Evolutionary conservation across 495 filamentous ascomycete genomes (phyloP), one percentile per base, ranked within the genome.

Genomic region (Oidiodendron maius): DNA sequence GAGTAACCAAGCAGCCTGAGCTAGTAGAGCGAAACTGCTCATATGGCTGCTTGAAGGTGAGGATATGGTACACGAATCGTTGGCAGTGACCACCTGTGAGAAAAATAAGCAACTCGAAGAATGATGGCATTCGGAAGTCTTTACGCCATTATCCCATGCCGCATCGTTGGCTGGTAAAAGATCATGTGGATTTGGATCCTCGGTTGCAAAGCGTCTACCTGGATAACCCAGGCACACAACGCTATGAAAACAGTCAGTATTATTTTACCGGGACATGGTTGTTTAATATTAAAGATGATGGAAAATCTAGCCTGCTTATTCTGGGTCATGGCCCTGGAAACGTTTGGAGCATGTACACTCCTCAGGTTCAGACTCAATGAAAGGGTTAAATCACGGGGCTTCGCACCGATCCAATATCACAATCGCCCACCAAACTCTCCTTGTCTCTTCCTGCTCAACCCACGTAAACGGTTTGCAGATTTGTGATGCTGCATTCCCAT

Each of bases 401-500:
- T 6, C 46, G 6, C 18, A 70, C 61, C 66, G 52, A 43, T 77
- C 74, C 11, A 77, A 58, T 17, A 76, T 61, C 36, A 74, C 64
- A 15, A 75, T 59, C 8, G 55, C 64, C 74, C 74, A 77, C 73
- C 72, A 75, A 4, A 66, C 60, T 35, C 74, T 41, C n/a, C 64
- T 54, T 6, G 64, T 44, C 52, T 79, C 74, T 47, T 77, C 73
- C 2, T 63, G 51, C 44, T 79, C 74, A 0, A 68, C 68, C 72
- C 67, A 72, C 2, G 65, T 67, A 13, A 55, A 50, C 47, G 18
- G 23, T 17, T 21, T 50, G 16, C 15, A 25, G 1, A 9, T 21
- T 1, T 20, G 17, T 10, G 24, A 10, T 32, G 20, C 40, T 4
- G 13, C 30, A n/a, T 40, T 20, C 28, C 28, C 28, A 39, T 44